A percentile compares a stretch with the other conserved stretches of the same genome.
These are phyloP conservation scores for Croton laevigatus DNA, from an alignment of 441 rosid genomes.

Conservation along the genomic window DNA sequence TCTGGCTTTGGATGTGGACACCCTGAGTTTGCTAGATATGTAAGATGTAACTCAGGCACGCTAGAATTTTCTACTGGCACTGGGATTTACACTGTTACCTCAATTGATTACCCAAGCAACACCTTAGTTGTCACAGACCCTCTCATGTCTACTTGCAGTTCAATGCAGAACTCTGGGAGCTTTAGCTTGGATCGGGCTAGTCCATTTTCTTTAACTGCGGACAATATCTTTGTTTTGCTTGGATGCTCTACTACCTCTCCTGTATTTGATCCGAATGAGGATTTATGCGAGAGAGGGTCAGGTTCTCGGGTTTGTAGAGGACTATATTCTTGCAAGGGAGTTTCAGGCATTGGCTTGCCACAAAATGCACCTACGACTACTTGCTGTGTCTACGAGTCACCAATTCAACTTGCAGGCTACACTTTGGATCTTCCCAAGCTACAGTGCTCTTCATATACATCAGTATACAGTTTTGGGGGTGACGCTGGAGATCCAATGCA, in stretches of 20 bases:
- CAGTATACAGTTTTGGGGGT: slow-evolving; percentile 55
- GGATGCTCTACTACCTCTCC: slow-evolving; percentile 69
- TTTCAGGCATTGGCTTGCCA: slow-evolving; percentile 50
- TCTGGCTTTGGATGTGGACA: slow-evolving; percentile 61
- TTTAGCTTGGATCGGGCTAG: slow-evolving; percentile 53
- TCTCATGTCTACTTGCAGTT: slow-evolving; percentile 63
- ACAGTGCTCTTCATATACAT: slow-evolving; percentile 60
- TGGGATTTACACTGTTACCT: slow-evolving; percentile 45
- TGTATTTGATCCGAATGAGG: slow-evolving; percentile 51
- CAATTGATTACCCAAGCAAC: slow-evolving; percentile 49
- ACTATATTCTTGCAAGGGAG: slow-evolving; percentile 60
- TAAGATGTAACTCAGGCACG: slow-evolving; percentile 42
- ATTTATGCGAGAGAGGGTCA: slow-evolving; percentile 53
- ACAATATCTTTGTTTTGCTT: slow-evolving; percentile 54
- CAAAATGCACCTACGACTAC: slow-evolving; percentile 50
- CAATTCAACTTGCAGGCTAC: slow-evolving; percentile 47
- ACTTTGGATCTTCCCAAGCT: slow-evolving; percentile 61
- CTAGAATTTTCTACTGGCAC: slow-evolving; percentile 56
- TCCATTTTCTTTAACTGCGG: slow-evolving; percentile 47
- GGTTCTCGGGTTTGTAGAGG: slow-evolving; percentile 61
- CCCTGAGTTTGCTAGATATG: slow-evolving; percentile 51
- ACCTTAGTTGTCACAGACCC: slow-evolving; percentile 45
- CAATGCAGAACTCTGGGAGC: slow-evolving; percentile 66
- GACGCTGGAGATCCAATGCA: slow-evolving; percentile 56
- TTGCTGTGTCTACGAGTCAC: slow-evolving; percentile 61